Evolutionary conservation across 306 rosid genomes (phyloP).

Genomic region (Acacia acuminata): DNA sequence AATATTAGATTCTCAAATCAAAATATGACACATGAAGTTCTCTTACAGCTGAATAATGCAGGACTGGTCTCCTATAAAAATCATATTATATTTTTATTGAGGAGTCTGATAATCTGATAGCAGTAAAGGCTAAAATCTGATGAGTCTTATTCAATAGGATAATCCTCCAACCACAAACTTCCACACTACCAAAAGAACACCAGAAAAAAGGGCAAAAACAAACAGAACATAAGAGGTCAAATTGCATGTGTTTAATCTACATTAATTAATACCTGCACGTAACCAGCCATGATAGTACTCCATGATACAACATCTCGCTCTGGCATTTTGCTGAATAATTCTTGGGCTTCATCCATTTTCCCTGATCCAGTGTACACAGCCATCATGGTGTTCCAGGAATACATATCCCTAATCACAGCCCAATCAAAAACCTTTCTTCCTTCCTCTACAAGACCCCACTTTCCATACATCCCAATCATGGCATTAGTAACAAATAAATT

Average conservation of each 20-base stretch:
- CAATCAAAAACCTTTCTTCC: conserved; percentile 49
- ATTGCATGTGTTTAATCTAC: background rate
- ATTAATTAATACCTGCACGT: conserved; percentile 54
- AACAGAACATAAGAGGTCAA: conserved; percentile 5
- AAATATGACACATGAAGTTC: background rate
- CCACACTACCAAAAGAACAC: background rate
- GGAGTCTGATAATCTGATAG: background rate
- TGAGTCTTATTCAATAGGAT: background rate
- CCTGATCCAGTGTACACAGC: conserved; percentile 50
- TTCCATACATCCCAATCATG: conserved; percentile 59
- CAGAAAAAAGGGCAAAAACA: background rate
- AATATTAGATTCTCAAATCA: background rate
- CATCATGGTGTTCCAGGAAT: conserved; percentile 71
- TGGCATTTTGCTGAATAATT: conserved; percentile 56
- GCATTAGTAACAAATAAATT: conserved; percentile 67
- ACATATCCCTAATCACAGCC: conserved; percentile 49
- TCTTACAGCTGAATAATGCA: background rate
- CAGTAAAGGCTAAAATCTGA: background rate
- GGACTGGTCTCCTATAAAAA: background rate
- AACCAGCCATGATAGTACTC: conserved; percentile 73
- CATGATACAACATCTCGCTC: conserved; percentile 66
- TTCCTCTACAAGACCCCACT: conserved; percentile 48
- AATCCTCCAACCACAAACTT: conserved; percentile 9
- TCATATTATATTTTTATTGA: background rate
- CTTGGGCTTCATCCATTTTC: conserved; percentile 45